phyloP scores from a whole-genome alignment of 2,329 filamentous ascomycete genomes.

The Cercospora sp. region DNA sequence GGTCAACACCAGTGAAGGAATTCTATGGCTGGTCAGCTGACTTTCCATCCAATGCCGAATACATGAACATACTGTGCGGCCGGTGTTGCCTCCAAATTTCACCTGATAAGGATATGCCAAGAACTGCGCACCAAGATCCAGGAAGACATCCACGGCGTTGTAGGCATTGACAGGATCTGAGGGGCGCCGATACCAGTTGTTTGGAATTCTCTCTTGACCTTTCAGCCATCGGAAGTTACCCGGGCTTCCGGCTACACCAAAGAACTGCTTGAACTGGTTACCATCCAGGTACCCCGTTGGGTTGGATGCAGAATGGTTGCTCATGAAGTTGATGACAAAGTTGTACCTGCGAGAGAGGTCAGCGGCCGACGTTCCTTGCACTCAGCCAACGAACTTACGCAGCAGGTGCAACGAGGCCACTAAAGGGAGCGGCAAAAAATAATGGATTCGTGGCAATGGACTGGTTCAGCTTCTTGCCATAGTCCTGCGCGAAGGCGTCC shows the following conservation, averaged over 20 bases:
- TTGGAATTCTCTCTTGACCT: slow-evolving; percentile 29
- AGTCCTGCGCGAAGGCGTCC: slow-evolving; percentile 27
- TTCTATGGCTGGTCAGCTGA: neutral
- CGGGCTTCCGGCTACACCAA: slow-evolving; percentile 25
- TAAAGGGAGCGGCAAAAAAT: slow-evolving; percentile 36
- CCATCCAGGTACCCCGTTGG: slow-evolving; percentile 31
- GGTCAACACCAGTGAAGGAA: slow-evolving; percentile 32
- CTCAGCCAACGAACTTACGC: slow-evolving; percentile 11
- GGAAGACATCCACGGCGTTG: slow-evolving; percentile 22
- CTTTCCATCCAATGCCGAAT: neutral
- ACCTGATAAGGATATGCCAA: slow-evolving; percentile 22
- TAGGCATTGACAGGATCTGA: slow-evolving; percentile 20
- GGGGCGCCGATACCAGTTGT: slow-evolving; percentile 29
- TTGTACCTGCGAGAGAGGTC: slow-evolving; percentile 23
- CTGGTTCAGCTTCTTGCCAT: slow-evolving; percentile 24
- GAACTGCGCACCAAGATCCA: slow-evolving; percentile 19
- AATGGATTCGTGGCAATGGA: slow-evolving; percentile 37
- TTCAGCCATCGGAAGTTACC: slow-evolving; percentile 20
- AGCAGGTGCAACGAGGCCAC: slow-evolving; percentile 28
- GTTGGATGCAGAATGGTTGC: slow-evolving; percentile 30
- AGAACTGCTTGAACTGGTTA: slow-evolving; percentile 30
- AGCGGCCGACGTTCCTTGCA: neutral
- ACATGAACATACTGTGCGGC: neutral
- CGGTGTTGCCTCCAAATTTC: slow-evolving; percentile 39
- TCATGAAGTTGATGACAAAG: slow-evolving; percentile 34